These are phyloP conservation scores for Acanthochlamys bracteata DNA, from an alignment of 106 monocot species.

Conservation along the genomic window DNA sequence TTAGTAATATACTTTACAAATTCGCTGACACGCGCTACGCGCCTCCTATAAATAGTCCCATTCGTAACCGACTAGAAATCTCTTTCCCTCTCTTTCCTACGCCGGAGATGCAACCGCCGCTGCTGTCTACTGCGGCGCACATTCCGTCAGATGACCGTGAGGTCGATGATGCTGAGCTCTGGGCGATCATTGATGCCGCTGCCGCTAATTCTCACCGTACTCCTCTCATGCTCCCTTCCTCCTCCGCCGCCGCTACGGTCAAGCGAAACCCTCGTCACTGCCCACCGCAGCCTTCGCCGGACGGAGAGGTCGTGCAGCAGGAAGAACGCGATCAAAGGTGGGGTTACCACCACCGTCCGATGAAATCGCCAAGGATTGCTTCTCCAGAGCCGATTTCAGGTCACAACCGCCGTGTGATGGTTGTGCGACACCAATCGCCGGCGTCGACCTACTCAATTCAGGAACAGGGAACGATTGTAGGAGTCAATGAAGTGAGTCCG, in stretches of 20 bases:
- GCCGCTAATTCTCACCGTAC: constrained; percentile 41
- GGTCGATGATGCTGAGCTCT: constrained; percentile 91
- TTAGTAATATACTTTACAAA: too few species aligned
- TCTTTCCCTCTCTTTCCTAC: background rate
- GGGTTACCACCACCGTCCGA: constrained; percentile 17
- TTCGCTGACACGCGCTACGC: background rate
- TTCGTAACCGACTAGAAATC: background rate
- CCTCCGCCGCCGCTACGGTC: background rate
- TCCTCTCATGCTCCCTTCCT: constrained; percentile 19
- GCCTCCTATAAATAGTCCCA: background rate
- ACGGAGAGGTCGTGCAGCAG: constrained; percentile 57
- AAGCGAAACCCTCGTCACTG: background rate
- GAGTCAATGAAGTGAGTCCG: constrained; percentile 43
- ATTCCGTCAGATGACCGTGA: constrained; percentile 54
- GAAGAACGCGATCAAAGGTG: constrained; percentile 12
- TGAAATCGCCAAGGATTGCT: constrained; percentile 35
- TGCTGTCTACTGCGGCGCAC: constrained; percentile 7
- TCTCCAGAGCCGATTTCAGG: constrained; percentile 10
- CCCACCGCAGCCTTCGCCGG: constrained; percentile 6
- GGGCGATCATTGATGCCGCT: constrained; percentile 86
- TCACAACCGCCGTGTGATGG: constrained; percentile 30
- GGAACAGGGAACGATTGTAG: constrained; percentile 12
- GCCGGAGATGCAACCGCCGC: background rate
- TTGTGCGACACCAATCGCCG: constrained; percentile 27
- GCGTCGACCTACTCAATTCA: constrained; percentile 21